These are phyloP conservation scores for Rhizophagus clarus DNA, from an alignment of 192 early-diverging fungal genomes.

Conservation along the genomic window DNA sequence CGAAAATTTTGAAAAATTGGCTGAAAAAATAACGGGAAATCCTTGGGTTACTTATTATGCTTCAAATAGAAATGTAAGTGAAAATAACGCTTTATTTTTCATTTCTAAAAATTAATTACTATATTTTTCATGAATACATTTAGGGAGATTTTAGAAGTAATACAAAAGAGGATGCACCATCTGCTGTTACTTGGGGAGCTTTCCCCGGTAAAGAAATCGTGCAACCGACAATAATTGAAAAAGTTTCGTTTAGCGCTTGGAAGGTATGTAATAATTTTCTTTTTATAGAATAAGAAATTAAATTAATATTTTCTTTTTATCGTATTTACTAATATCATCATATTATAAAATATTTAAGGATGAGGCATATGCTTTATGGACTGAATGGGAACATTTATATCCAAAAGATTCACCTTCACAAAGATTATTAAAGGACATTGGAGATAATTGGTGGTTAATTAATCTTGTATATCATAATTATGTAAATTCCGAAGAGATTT, in stretches of 20 bases:
- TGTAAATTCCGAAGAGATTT: conserved; percentile 69
- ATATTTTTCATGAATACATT: not conserved
- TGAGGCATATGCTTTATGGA: conserved; percentile 94
- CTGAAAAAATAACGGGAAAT: conserved; percentile 65
- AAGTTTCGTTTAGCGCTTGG: conserved; percentile 91
- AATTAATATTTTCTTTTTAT: not conserved
- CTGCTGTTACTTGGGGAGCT: conserved; percentile 98
- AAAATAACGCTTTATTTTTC: no score
- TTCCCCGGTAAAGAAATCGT: conserved; percentile 96
- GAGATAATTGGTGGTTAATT: conserved; percentile 85
- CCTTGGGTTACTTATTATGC: conserved; percentile 89
- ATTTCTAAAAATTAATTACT: no score
- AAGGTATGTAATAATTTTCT: conserved; percentile 47
- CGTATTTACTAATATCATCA: not conserved
- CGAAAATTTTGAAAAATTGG: conserved; percentile 63
- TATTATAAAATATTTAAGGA: conserved; percentile 43
- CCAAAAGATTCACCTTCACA: conserved; percentile 46
- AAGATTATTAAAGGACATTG: conserved; percentile 62
- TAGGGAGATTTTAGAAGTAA: conserved; percentile 90
- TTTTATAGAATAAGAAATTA: not conserved
- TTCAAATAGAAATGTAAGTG: conserved; percentile 65
- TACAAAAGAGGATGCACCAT: conserved; percentile 80
- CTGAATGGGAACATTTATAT: conserved; percentile 84
- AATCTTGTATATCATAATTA: conserved; percentile 97
- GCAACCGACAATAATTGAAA: conserved; percentile 96